Percentiles rank a stretch among this genome's conserved stretches.
Evolutionary conservation across 306 rosid genomes (phyloP).

Genomic region (Cucurbita argyrosperma): DNA sequence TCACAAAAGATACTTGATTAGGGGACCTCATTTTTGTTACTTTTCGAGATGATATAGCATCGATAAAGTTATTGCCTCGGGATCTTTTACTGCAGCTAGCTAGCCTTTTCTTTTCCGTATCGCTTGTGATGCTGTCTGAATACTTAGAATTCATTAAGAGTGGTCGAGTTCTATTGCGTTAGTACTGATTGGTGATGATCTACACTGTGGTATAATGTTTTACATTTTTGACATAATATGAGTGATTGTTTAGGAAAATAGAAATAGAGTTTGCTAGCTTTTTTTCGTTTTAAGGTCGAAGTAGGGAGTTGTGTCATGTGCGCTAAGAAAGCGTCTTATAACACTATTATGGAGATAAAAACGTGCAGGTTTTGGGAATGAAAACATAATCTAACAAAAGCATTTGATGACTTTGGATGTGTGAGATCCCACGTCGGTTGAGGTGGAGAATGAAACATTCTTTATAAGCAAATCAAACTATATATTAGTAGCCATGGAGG

Average conservation of each 20-base stretch:
- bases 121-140: neutral
- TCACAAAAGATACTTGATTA: constrained; percentile 2
- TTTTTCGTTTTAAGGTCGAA: neutral
- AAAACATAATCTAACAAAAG: neutral
- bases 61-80: neutral
- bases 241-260: neutral
- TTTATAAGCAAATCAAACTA: too few relatives aligned
- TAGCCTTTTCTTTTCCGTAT: neutral
- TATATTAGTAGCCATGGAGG: too few relatives aligned
- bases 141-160: neutral
- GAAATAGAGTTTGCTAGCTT: neutral
- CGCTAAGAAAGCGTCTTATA: neutral
- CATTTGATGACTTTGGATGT: neutral
- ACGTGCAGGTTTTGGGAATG: neutral
- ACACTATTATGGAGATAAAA: neutral
- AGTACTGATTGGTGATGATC: neutral
- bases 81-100: neutral
- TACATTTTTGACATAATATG: neutral
- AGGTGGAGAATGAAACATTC: too few relatives aligned
- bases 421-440: too few relatives aligned
- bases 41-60: neutral
- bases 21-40: neutral
- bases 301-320: neutral
- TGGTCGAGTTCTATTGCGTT: neutral
- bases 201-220: neutral